Conservation (phyloP, 768 basidiomycete genomes). For the Termitomyces sp. region DNA sequence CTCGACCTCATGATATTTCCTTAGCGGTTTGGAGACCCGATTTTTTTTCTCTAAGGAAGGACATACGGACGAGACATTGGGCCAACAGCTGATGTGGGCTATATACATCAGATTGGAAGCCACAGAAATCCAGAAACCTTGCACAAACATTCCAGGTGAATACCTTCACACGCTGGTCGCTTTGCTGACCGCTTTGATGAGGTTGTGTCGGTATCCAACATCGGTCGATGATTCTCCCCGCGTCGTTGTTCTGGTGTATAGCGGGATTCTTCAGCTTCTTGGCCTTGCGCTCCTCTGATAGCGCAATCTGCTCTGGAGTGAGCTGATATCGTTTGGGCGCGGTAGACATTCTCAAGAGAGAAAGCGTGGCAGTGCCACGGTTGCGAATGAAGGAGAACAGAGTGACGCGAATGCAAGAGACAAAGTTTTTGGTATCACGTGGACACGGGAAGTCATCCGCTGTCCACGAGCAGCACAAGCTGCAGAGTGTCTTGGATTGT, state of each 20-base stretch:
- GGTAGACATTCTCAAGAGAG: conserved; percentile 7
- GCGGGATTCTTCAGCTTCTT: conserved; percentile 24
- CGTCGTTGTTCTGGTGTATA: conserved; percentile 10
- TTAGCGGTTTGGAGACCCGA: neutral
- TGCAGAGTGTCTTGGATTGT: neutral
- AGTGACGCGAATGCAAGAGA: neutral
- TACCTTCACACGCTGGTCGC: conserved; percentile 42
- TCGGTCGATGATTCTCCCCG: conserved; percentile 28
- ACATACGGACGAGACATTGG: conserved; percentile 77
- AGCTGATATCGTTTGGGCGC: conserved; percentile 14
- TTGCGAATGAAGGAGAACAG: conserved; percentile 5
- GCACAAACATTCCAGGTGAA: conserved; percentile 83
- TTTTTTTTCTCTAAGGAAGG: neutral
- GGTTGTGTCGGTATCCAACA: conserved; percentile 35
- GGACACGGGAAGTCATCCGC: neutral
- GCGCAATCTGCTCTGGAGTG: conserved; percentile 55
- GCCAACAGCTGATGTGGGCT: conserved; percentile 56
- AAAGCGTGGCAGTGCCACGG: conserved; percentile 3
- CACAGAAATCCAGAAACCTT: conserved; percentile 5
- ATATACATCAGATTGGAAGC: conserved; percentile 10
- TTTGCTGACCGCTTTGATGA: conserved; percentile 16
- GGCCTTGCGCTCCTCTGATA: conserved; percentile 48
- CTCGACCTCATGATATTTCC: conserved; percentile 51
- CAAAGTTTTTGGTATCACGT: neutral
- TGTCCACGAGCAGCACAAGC: neutral